These are phyloP conservation scores for Colletotrichum zoysiae DNA, from an alignment of 2,329 filamentous ascomycete genomes.

Conservation along the genomic window DNA sequence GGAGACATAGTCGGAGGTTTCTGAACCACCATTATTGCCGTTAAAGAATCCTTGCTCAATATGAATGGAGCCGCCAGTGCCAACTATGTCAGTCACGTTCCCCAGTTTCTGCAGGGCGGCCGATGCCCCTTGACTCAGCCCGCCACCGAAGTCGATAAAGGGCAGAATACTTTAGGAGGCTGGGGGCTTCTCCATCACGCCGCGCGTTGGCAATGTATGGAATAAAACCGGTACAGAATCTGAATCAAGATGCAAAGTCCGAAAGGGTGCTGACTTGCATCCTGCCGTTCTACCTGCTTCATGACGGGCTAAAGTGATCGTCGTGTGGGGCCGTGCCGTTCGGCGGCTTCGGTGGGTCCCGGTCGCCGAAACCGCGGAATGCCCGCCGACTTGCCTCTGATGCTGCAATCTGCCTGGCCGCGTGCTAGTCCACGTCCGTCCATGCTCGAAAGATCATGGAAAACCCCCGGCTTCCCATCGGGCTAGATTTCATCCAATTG, in stretches of 20 bases:
- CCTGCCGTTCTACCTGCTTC: too few relatives aligned
- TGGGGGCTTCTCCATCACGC: conserved; percentile 4
- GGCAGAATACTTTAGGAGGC: conserved; percentile 17
- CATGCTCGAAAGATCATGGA: background rate
- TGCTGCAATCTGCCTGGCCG: background rate
- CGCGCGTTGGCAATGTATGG: background rate
- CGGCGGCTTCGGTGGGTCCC: conserved; percentile 31
- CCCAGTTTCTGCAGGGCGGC: conserved; percentile 32
- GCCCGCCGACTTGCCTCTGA: conserved; percentile 29
- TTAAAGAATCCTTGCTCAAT: conserved; percentile 15
- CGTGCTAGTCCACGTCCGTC: background rate
- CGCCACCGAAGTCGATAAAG: conserved; percentile 35
- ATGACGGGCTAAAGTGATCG: background rate
- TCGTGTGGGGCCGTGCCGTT: conserved; percentile 6
- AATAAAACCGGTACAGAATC: background rate
- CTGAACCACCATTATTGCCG: conserved; percentile 17
- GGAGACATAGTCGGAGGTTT: conserved; percentile 22
- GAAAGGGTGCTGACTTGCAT: background rate
- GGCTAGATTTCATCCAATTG: too few relatives aligned
- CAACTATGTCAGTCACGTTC: conserved; percentile 25
- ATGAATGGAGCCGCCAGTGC: background rate
- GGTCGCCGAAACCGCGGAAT: conserved; percentile 23
- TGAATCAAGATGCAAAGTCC: background rate
- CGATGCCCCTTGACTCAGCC: conserved; percentile 40
- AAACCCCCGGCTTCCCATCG: too few relatives aligned